Percentiles rank a stretch among this genome's conserved stretches.
Evolutionary conservation across 1,284 basidiomycete species (phyloP).

Genomic region (Tausonia pullulans): DNA sequence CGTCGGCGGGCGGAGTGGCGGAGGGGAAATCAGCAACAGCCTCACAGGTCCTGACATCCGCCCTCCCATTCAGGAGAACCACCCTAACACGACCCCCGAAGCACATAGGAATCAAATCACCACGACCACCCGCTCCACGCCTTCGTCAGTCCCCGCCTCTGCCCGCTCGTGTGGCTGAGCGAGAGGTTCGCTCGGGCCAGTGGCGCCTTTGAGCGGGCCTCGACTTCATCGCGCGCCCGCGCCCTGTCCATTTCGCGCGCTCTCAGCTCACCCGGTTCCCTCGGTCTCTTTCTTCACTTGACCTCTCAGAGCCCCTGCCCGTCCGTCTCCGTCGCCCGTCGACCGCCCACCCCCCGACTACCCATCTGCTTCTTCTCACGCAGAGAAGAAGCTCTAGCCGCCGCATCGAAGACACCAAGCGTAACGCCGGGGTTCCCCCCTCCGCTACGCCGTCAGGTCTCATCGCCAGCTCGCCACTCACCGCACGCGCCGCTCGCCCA

Average conservation of each 20-base stretch:
- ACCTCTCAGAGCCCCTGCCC: no score
- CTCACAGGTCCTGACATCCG: no score
- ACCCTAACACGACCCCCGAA: slow-evolving; percentile 18
- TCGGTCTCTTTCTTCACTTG: no score
- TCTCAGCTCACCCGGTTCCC: neutral
- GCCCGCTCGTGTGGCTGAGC: no score
- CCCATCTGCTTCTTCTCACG: neutral
- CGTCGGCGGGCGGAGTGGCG: neutral
- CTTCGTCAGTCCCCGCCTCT: no score
- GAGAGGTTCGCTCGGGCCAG: neutral
- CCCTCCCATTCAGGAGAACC: slow-evolving; percentile 18
- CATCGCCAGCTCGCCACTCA: slow-evolving; percentile 34
- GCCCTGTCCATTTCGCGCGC: neutral
- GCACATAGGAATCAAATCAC: slow-evolving; percentile 14
- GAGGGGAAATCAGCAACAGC: no score
- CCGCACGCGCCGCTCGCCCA: slow-evolving; percentile 22
- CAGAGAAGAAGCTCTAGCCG: no score
- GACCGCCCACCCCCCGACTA: no score
- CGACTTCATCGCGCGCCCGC: neutral
- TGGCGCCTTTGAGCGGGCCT: neutral
- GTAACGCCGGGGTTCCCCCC: no score
- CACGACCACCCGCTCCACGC: neutral
- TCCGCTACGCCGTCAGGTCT: neutral
- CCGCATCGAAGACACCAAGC: no score
- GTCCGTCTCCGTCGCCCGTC: no score